A percentile compares a stretch with the other conserved stretches of the same genome.
Conservation (phyloP, 1,139 yeast genomes). For the Casaregolazyma lundiana region DNA sequence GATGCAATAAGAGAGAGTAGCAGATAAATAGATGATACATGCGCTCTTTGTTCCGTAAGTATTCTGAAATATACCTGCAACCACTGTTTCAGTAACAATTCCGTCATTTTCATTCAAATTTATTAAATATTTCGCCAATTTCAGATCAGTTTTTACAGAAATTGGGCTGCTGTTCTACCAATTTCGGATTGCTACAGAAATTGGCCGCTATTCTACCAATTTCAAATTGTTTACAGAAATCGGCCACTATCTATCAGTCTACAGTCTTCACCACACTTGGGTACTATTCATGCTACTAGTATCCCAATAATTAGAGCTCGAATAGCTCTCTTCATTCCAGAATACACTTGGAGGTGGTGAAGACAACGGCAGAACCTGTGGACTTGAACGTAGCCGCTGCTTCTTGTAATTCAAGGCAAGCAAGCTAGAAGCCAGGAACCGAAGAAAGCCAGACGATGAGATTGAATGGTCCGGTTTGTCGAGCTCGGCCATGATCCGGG, state of each 20-base stretch:
- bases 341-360: conserved; percentile 3
- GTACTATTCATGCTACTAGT: conserved; percentile 19
- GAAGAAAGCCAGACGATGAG: conserved; percentile 14
- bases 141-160: too few relatives aligned
- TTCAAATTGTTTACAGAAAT: too few relatives aligned
- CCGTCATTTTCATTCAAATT: too few relatives aligned
- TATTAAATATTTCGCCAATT: too few relatives aligned
- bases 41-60: too few relatives aligned
- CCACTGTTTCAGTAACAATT: too few relatives aligned
- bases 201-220: too few relatives aligned
- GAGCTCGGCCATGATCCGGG: conserved; percentile 19
- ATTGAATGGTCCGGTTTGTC: conserved; percentile 16
- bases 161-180: too few relatives aligned
- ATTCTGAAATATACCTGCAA: too few relatives aligned
- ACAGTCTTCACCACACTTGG: conserved; percentile 20
- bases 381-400: neutral
- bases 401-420: conserved; percentile 12
- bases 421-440: conserved; percentile 16
- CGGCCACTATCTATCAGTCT: neutral
- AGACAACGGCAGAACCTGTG: conserved; percentile 2
- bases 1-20: too few relatives aligned
- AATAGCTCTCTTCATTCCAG: conserved; percentile 9
- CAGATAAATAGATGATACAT: too few relatives aligned
- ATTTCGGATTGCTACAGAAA: too few relatives aligned
- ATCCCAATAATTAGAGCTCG: conserved; percentile 18